A percentile compares a stretch with the other conserved stretches of the same genome.
Conservation (phyloP, 2,329 filamentous ascomycete genomes). For the Fusarium heterosporum region DNA sequence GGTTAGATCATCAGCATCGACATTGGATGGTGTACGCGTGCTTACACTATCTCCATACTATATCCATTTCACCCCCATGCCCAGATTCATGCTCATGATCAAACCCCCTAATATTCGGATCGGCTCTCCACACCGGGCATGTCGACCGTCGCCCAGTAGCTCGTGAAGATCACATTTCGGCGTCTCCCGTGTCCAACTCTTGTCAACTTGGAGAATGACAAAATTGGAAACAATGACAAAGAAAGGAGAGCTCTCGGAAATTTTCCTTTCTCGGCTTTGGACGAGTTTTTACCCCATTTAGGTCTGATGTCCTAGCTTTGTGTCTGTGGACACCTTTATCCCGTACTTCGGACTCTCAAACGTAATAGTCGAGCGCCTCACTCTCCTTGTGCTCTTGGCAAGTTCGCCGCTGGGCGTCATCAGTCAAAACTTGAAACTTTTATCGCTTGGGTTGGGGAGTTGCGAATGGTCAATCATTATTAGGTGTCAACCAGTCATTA, state of each 20-base stretch:
- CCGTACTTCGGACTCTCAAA: not conserved
- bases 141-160: constrained; percentile 19
- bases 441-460: no score
- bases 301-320: constrained; percentile 6
- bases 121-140: constrained; percentile 26
- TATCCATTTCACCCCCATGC: not conserved
- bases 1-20: not conserved
- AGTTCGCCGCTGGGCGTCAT: no score
- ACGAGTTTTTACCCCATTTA: constrained; percentile 24
- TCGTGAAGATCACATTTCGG: constrained; percentile 20
- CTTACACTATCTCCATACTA: not conserved
- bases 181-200: constrained; percentile 19
- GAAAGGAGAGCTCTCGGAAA: no score
- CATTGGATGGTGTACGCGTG: not conserved
- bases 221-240: no score
- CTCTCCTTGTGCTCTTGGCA: no score
- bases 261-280: not conserved
- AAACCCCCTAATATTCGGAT: constrained; percentile 16
- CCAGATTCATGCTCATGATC: not conserved
- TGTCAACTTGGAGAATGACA: not conserved
- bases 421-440: no score
- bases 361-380: no score
- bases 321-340: not conserved
- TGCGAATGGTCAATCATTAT: no score
- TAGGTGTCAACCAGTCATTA: not conserved